Percentiles rank a stretch among this genome's conserved stretches.
phyloP scores from a whole-genome alignment of 73 alveolate species.

The Blepharisma stoltei region DNA sequence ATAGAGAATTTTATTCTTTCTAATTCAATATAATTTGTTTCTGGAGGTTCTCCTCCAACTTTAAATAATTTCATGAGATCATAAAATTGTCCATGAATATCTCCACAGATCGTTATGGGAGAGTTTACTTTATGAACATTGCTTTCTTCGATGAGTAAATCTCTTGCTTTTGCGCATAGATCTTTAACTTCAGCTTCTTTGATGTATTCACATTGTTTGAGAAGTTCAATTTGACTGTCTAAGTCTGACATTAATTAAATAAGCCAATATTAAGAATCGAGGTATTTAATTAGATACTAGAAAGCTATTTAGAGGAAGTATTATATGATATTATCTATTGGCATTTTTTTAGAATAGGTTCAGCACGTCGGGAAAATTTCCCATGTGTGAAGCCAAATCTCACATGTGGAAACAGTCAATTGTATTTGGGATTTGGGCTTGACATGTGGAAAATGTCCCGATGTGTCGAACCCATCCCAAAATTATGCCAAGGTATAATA shows the following conservation, averaged over 20 bases:
- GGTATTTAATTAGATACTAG: too few relatives aligned
- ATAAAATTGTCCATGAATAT: constrained; percentile 82
- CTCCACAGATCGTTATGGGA: constrained; percentile 93
- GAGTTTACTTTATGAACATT: constrained; percentile 84
- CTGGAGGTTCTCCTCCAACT: constrained; percentile 89
- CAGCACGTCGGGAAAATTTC: too few relatives aligned
- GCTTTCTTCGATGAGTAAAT: constrained; percentile 85
- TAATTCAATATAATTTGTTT: constrained; percentile 74
- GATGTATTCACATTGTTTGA: constrained; percentile 74
- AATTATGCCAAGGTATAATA: too few relatives aligned
- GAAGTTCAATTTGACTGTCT: constrained; percentile 55
- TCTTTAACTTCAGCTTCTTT: constrained; percentile 90
- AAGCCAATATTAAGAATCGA: constrained; percentile 34
- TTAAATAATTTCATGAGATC: constrained; percentile 81
- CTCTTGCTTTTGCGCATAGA: constrained; percentile 89
- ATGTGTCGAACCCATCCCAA: too few relatives aligned
- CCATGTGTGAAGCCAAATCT: too few relatives aligned
- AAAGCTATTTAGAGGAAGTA: too few relatives aligned
- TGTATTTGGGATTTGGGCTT: too few relatives aligned
- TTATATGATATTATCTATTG: too few relatives aligned
- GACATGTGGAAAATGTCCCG: too few relatives aligned
- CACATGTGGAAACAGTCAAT: too few relatives aligned
- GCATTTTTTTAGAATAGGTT: too few relatives aligned
- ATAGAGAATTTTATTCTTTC: constrained; percentile 49
- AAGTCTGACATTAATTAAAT: constrained; percentile 32